These are phyloP conservation scores for Sporothrix brunneoviolacea DNA, from an alignment of 2,329 filamentous ascomycete genomes.

Conservation along the genomic window DNA sequence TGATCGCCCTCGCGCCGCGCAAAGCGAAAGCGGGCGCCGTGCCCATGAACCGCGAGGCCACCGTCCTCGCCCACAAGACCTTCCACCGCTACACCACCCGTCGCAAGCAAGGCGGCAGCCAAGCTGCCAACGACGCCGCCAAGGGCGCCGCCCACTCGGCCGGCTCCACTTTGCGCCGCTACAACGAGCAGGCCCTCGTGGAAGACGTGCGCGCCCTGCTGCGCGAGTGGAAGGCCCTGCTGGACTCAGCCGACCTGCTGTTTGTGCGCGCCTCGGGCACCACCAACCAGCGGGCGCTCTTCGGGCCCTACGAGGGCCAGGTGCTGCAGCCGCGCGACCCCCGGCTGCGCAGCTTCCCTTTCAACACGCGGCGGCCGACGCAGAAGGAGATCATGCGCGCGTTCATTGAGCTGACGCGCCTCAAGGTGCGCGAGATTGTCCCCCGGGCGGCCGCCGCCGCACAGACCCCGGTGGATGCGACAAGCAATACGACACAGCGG, in stretches of 20 bases:
- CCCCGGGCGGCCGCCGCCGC: conserved; percentile 48
- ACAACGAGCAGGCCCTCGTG: conserved; percentile 86
- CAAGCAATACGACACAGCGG: conserved; percentile 24
- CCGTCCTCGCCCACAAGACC: conserved; percentile 89
- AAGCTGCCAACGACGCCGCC: conserved; percentile 60
- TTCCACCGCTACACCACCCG: conserved; percentile 97
- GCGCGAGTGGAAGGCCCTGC: conserved; percentile 74
- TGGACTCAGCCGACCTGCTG: conserved; percentile 76
- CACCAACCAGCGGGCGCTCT: conserved; percentile 80
- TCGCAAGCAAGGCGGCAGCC: conserved; percentile 90
- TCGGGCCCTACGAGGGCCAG: conserved; percentile 85
- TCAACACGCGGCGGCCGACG: conserved; percentile 84
- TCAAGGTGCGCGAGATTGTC: conserved; percentile 76
- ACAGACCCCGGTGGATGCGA: too few relatives aligned
- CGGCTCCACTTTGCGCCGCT: conserved; percentile 79
- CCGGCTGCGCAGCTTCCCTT: conserved; percentile 80
- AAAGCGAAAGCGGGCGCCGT: conserved; percentile 62
- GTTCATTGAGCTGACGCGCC: conserved; percentile 85
- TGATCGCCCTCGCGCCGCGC: conserved; percentile 80
- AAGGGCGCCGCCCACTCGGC: conserved; percentile 60
- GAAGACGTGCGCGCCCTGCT: conserved; percentile 82
- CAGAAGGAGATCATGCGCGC: conserved; percentile 91
- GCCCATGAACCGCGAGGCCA: conserved; percentile 74
- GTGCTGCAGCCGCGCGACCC: conserved; percentile 72
- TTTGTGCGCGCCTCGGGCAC: conserved; percentile 86